Percentiles rank a stretch among this genome's conserved stretches.
Conservation (phyloP, 305 asterid genomes). For the Fraxinus latifolia region DNA sequence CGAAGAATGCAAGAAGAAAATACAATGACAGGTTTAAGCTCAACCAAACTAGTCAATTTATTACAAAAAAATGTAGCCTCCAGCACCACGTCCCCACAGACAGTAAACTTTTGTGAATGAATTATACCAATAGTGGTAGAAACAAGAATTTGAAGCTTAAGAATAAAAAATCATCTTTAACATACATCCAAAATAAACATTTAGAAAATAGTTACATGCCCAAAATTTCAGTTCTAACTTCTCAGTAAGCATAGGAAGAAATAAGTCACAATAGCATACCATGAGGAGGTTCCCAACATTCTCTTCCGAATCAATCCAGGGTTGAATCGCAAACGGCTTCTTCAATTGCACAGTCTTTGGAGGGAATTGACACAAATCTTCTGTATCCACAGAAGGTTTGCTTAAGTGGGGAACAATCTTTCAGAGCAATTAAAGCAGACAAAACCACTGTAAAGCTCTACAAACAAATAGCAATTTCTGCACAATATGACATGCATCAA, state of each 20-base stretch:
- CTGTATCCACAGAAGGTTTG: slow-evolving; percentile 43
- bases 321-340: slow-evolving; percentile 75
- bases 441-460: not conserved
- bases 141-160: not conserved
- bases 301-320: slow-evolving; percentile 90
- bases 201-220: not conserved
- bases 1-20: not conserved
- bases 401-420: slow-evolving; percentile 11
- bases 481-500: not conserved
- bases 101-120: not conserved
- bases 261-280: slow-evolving; percentile 43
- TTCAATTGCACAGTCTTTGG: slow-evolving; percentile 72
- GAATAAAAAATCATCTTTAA: not conserved
- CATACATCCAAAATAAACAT: not conserved
- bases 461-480: not conserved
- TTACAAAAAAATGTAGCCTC: not conserved
- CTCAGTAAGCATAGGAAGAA: not conserved
- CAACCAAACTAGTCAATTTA: not conserved
- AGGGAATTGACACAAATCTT: slow-evolving; percentile 79
- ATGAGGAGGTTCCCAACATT: slow-evolving; percentile 89
- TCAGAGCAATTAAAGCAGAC: slow-evolving; percentile 11
- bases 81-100: not conserved
- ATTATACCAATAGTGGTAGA: not conserved
- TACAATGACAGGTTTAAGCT: not conserved
- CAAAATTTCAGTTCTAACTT: not conserved